Percentiles rank a stretch among this genome's conserved stretches.
Conservation (phyloP, 202 grass and related monocot species). For the Saccharum hybrid region DNA sequence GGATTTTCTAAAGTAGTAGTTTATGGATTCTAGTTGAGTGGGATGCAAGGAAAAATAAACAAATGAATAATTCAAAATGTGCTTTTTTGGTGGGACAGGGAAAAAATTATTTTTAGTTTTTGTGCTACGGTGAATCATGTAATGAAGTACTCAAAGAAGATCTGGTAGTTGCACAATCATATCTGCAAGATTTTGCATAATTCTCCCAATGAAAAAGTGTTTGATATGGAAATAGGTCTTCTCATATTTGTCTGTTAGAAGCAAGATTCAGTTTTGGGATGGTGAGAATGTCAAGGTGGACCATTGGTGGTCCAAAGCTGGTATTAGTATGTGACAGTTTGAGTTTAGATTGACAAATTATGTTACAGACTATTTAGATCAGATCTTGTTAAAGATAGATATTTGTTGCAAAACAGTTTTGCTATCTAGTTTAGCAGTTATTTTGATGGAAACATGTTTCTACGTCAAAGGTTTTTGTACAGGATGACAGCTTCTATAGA, state of each 20-base stretch:
- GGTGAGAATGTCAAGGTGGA: neutral
- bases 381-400: neutral
- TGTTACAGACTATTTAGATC: neutral
- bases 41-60: neutral
- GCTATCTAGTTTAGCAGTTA: neutral
- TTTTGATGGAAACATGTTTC: neutral
- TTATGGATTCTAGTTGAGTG: slow-evolving; percentile 16
- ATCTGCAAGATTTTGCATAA: neutral
- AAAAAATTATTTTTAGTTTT: neutral
- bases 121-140: neutral
- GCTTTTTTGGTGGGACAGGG: neutral
- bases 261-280: neutral
- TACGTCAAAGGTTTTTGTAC: neutral
- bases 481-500: neutral
- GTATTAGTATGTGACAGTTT: neutral
- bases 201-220: slow-evolving; percentile 1
- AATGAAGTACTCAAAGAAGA: neutral
- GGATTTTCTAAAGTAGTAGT: neutral
- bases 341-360: slow-evolving; percentile 6
- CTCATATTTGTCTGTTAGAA: neutral
- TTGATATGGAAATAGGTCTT: neutral
- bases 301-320: neutral
- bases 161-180: neutral
- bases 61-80: neutral
- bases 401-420: neutral